Base-by-base conservation (phyloP, 805 yeast species). In the Candida loeiensis region DNA sequence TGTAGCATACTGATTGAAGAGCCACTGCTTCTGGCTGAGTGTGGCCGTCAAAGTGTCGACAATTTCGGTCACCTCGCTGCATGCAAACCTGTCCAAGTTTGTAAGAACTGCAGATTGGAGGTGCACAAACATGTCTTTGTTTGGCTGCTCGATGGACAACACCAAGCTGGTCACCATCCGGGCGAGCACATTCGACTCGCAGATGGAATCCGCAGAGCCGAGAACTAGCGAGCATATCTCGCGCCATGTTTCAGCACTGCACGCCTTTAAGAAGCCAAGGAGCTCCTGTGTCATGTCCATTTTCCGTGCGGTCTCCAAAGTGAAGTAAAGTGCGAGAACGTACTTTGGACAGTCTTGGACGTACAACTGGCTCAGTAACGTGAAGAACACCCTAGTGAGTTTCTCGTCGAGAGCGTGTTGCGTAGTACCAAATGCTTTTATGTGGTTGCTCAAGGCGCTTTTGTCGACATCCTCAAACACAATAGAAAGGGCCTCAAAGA, bases 1-100 rank as follows among this genome's bases (percentile, higher is more conserved):
- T 14, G 81, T 61, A 0, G 77, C 56, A 53, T 82, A 83, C 55
- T 87, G 96, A 3, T 77, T 65, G 36, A 86, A 69, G 1, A 75
- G 47, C 82, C 85, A 78, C 0, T 74, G 49, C 39, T 74, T 71
- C 5, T 76, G 75, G 7, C 74, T 59, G 13, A 83, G 56, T 6
- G 76, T 43, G 0, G 50, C 38, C 44, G 69, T 76, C 18, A 83
- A 24, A 2, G 52, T 37, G 2, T 16, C 18, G 28, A 61, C 37
- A 13, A 61, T 21, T 34, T 9, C 41, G 27, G 8, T 19, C 7
- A 31, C 15, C 15, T 27, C 24, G 6, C 15, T 20, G 11, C 25
- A 20, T 3, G 11, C 32, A 22, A 7, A 37, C 19, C 8, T n/a
- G 6, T 31, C 48, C 46, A 7, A 16, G 15, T 37, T 39, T 33